Conservation (phyloP, 768 basidiomycete species). For the Leccinum longicurvipes region DNA sequence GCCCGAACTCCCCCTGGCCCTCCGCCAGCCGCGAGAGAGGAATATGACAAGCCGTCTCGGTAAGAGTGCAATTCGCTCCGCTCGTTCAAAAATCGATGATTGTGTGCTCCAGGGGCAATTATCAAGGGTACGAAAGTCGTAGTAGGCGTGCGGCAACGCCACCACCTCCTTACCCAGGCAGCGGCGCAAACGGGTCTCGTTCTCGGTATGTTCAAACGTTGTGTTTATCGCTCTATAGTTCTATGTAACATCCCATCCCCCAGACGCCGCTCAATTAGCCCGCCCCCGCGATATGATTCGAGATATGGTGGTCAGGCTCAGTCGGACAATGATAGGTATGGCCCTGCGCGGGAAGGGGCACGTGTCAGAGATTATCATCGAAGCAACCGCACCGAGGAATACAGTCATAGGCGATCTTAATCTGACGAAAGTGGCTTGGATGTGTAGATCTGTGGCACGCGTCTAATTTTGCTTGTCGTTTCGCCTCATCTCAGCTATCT, state of each 20-base stretch:
- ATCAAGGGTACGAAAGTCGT: conserved; percentile 34
- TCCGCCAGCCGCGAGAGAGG: conserved; percentile 54
- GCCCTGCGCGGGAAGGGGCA: conserved; percentile 30
- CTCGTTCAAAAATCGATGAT: background rate
- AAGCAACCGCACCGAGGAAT: conserved; percentile 30
- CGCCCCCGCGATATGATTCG: conserved; percentile 46
- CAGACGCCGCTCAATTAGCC: conserved; percentile 74
- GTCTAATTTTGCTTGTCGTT: conserved; percentile 3
- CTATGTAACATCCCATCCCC: background rate
- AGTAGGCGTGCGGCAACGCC: conserved; percentile 55
- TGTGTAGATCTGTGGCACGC: conserved; percentile 3
- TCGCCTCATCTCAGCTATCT: background rate
- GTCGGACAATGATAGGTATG: conserved; percentile 49
- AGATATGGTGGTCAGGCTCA: conserved; percentile 51
- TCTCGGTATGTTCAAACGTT: conserved; percentile 33
- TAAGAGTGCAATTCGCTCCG: conserved; percentile 28
- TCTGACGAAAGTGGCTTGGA: conserved; percentile 2
- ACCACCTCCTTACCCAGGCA: conserved; percentile 49
- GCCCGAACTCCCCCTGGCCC: conserved; percentile 55
- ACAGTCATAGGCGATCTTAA: conserved; percentile 29
- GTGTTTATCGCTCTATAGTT: background rate
- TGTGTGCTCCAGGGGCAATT: conserved; percentile 8
- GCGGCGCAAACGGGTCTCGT: conserved; percentile 40
- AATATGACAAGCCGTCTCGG: conserved; percentile 62
- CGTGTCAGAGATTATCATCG: conserved; percentile 41